Evolutionary conservation across 768 basidiomycete species (phyloP).

Genomic region (Cystofilobasidium ferigula): DNA sequence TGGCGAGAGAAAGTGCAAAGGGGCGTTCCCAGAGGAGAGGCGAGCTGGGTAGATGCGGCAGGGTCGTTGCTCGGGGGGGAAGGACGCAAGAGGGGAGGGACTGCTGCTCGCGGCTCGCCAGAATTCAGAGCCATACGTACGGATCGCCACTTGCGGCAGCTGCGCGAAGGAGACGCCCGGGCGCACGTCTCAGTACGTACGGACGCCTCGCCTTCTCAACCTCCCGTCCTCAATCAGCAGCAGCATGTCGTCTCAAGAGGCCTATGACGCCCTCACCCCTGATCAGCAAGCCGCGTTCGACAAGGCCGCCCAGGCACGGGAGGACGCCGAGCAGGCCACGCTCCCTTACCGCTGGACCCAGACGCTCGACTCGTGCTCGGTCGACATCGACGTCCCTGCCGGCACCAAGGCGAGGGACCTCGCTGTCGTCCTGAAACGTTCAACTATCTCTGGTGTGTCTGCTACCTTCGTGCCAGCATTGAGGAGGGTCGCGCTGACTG

Average conservation of each 20-base stretch:
- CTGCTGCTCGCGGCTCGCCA: too few relatives aligned
- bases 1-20: neutral
- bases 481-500: neutral
- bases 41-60: neutral
- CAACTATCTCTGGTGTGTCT: slow-evolving; percentile 60
- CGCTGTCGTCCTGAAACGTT: slow-evolving; percentile 61
- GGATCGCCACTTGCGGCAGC: too few relatives aligned
- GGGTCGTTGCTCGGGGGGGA: neutral
- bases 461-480: too few relatives aligned
- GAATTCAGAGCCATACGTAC: too few relatives aligned
- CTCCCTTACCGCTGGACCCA: slow-evolving; percentile 89
- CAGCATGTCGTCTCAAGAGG: neutral
- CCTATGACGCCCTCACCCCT: slow-evolving; percentile 15
- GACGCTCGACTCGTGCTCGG: slow-evolving; percentile 72
- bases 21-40: neutral
- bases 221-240: too few relatives aligned
- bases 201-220: too few relatives aligned
- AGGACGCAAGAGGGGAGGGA: too few relatives aligned
- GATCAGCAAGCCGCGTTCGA: slow-evolving; percentile 9
- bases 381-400: slow-evolving; percentile 70
- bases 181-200: too few relatives aligned
- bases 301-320: neutral
- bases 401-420: slow-evolving; percentile 76
- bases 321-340: slow-evolving; percentile 42
- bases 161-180: too few relatives aligned